Percentiles rank a stretch among this genome's conserved stretches.
These are phyloP conservation scores for grape (Vitis vinifera) DNA, from an alignment of 164 flowering plant species.

Conservation along the genomic window DNA sequence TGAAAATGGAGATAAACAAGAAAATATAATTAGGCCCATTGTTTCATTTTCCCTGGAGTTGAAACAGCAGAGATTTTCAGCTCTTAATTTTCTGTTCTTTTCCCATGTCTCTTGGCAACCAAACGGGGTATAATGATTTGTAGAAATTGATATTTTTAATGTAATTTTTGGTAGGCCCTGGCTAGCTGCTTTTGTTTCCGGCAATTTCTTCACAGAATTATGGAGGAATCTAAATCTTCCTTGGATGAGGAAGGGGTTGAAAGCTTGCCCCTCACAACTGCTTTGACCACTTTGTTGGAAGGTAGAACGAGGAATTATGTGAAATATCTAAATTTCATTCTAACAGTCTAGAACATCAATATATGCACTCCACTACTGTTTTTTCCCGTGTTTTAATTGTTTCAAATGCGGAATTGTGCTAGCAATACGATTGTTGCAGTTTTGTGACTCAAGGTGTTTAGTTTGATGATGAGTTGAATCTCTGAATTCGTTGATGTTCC, in stretches of 20 bases:
- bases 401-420: too few relatives aligned
- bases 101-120: neutral
- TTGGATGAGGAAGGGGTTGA: conserved; percentile 33
- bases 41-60: neutral
- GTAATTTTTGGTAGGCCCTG: conserved; percentile 54
- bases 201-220: conserved; percentile 39
- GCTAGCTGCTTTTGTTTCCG: conserved; percentile 68
- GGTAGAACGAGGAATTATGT: conserved; percentile 37
- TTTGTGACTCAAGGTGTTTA: too few relatives aligned
- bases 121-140: neutral
- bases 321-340: neutral
- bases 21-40: neutral
- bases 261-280: conserved; percentile 52
- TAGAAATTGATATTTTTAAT: neutral
- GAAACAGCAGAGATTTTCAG: too few relatives aligned
- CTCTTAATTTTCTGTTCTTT: neutral
- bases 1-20: neutral
- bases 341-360: too few relatives aligned
- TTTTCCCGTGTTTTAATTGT: too few relatives aligned
- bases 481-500: too few relatives aligned
- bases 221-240: conserved; percentile 38
- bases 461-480: too few relatives aligned
- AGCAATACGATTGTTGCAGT: too few relatives aligned
- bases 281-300: conserved; percentile 56
- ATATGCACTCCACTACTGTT: too few relatives aligned